Evolutionary conservation across 106 monocot species (phyloP).

Genomic region (Ottelia alismoides): DNA sequence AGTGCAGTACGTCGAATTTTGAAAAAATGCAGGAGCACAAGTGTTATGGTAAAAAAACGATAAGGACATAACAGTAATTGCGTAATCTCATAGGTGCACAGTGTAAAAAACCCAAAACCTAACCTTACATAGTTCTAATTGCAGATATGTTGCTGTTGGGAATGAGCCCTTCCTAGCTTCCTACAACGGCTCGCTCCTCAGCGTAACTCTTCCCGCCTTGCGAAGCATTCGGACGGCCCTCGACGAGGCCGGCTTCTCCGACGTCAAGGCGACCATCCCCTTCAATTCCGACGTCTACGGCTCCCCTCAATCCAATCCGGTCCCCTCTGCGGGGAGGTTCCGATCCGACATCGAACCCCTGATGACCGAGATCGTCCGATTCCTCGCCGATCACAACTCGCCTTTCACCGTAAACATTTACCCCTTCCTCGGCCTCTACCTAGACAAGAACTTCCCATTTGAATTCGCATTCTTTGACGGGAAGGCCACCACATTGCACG

Average conservation of each 20-base stretch:
- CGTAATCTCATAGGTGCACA: no score
- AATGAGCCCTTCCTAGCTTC: no score
- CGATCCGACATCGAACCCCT: constrained; percentile 22
- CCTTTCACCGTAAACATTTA: constrained; percentile 66
- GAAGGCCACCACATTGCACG: constrained; percentile 15
- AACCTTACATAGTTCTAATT: no score
- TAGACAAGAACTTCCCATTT: constrained; percentile 26
- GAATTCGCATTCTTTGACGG: constrained; percentile 53
- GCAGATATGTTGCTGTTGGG: no score
- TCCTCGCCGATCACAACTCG: constrained; percentile 21
- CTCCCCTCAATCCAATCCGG: background rate
- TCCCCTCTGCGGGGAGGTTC: constrained; percentile 35
- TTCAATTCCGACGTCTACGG: constrained; percentile 45
- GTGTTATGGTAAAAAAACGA: no score
- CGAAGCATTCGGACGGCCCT: no score
- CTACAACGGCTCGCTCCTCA: no score
- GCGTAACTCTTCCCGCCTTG: no score
- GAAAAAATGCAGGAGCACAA: constrained; percentile 25
- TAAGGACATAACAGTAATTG: no score
- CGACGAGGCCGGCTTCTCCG: no score
- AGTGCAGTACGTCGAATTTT: constrained; percentile 34
- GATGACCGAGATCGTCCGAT: constrained; percentile 31
- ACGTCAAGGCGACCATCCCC: constrained; percentile 40
- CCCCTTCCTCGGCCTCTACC: constrained; percentile 47
- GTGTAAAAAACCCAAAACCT: constrained; percentile 17